A percentile compares a stretch with the other conserved stretches of the same genome.
Evolutionary conservation across 768 basidiomycete species (phyloP).

Genomic region (Coprinellus aureogranulatus): DNA sequence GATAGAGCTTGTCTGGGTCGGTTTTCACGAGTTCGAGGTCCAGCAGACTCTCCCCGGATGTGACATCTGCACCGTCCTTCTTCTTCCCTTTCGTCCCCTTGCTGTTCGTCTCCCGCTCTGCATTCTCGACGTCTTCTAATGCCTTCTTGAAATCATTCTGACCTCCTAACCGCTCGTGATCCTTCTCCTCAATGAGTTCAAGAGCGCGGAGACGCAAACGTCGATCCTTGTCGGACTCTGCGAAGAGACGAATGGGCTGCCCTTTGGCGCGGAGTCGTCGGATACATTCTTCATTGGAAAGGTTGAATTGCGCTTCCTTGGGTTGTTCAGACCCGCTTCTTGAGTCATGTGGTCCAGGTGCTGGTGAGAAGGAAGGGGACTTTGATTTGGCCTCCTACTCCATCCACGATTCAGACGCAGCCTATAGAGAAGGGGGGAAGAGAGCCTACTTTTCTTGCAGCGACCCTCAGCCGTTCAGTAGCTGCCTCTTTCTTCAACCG

Average conservation of each 20-base stretch:
- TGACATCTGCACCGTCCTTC: conserved; percentile 55
- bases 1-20: conserved; percentile 94
- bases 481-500: conserved; percentile 29
- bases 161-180: conserved; percentile 72
- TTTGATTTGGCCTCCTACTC: conserved; percentile 47
- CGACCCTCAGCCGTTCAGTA: background rate
- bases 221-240: conserved; percentile 92
- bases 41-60: conserved; percentile 46
- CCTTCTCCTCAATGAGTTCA: conserved; percentile 92
- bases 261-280: conserved; percentile 87
- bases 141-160: conserved; percentile 95
- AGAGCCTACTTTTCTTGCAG: too few species aligned
- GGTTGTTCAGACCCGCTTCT: conserved; percentile 35
- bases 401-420: conserved; percentile 21
- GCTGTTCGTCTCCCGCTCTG: conserved; percentile 62
- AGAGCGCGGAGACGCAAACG: conserved; percentile 85
- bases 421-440: background rate
- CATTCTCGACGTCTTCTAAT: conserved; percentile 82
- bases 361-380: conserved; percentile 43
- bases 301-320: conserved; percentile 68
- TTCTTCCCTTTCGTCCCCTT: conserved; percentile 60
- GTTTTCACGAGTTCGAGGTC: conserved; percentile 82
- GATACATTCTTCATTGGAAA: conserved; percentile 90
- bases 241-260: conserved; percentile 93
- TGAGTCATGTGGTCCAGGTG: conserved; percentile 20